phyloP scores from a whole-genome alignment of 495 filamentous ascomycete species.

The Trichoderma reesei region DNA sequence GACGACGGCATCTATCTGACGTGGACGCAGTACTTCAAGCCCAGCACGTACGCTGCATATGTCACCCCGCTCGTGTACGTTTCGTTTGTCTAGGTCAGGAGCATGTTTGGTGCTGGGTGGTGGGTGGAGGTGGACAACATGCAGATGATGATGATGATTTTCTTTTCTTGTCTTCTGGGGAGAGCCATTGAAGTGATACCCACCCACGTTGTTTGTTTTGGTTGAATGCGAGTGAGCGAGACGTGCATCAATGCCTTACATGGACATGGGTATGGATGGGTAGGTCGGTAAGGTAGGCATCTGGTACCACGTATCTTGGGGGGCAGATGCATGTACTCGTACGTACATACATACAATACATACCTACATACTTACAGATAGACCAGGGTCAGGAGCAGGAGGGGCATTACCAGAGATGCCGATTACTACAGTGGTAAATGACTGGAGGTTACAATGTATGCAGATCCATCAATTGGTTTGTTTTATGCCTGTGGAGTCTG shows the following conservation, averaged over 20 bases:
- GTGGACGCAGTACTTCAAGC: slow-evolving; percentile 17
- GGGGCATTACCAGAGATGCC: not conserved
- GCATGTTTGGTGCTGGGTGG: too few relatives aligned
- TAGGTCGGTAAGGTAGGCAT: too few relatives aligned
- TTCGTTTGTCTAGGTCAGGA: not conserved
- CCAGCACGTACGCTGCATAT: slow-evolving; percentile 2
- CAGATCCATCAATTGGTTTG: too few relatives aligned
- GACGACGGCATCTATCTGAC: slow-evolving; percentile 24
- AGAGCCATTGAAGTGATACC: too few relatives aligned
- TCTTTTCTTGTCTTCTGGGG: not conserved
- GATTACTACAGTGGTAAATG: too few relatives aligned
- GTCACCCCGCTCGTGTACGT: slow-evolving; percentile 6
- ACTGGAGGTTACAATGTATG: too few relatives aligned
- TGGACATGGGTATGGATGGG: too few relatives aligned
- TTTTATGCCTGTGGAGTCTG: too few relatives aligned
- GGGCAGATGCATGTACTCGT: not conserved
- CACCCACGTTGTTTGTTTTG: too few relatives aligned
- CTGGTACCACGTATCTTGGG: too few relatives aligned
- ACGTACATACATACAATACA: not conserved
- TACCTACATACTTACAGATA: not conserved
- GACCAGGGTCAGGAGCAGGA: not conserved
- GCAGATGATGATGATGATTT: not conserved
- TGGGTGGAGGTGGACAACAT: not conserved
- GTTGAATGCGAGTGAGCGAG: too few relatives aligned
- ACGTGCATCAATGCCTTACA: too few relatives aligned